Evolutionary conservation across 495 filamentous ascomycete species (phyloP).

Genomic region (Talaromyces adpressus): DNA sequence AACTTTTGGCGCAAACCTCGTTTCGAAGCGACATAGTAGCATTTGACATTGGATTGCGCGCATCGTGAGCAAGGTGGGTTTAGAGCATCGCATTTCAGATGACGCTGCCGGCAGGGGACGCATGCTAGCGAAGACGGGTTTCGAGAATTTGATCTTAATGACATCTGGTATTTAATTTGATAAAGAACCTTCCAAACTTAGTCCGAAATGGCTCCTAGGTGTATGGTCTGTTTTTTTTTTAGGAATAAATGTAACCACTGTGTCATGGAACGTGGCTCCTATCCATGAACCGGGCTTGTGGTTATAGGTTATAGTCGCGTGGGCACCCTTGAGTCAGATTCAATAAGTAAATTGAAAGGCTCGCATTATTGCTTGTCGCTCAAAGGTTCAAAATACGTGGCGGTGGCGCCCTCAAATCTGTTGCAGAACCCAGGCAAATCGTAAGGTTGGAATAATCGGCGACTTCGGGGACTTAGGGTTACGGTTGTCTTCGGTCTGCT

Average conservation of each 20-base stretch:
- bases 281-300: neutral
- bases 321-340: neutral
- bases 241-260: too few species aligned
- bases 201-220: neutral
- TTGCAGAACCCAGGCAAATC: neutral
- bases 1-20: neutral
- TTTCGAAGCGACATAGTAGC: slow-evolving; percentile 4
- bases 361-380: too few species aligned
- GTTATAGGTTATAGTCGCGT: neutral
- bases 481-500: too few species aligned
- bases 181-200: neutral
- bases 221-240: neutral
- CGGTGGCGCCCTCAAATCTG: neutral
- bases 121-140: slow-evolving; percentile 9
- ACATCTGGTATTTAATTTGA: neutral
- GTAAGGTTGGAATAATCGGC: neutral
- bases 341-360: neutral
- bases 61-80: slow-evolving; percentile 4
- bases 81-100: slow-evolving; percentile 12
- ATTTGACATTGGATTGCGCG: neutral
- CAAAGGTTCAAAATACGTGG: neutral
- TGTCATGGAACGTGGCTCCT: neutral
- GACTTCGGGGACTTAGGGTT: neutral
- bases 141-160: slow-evolving; percentile 1
- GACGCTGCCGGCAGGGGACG: slow-evolving; percentile 9